A percentile compares a stretch with the other conserved stretches of the same genome.
Conservation (phyloP, 1,284 basidiomycete genomes). For the Mycena sp. region DNA sequence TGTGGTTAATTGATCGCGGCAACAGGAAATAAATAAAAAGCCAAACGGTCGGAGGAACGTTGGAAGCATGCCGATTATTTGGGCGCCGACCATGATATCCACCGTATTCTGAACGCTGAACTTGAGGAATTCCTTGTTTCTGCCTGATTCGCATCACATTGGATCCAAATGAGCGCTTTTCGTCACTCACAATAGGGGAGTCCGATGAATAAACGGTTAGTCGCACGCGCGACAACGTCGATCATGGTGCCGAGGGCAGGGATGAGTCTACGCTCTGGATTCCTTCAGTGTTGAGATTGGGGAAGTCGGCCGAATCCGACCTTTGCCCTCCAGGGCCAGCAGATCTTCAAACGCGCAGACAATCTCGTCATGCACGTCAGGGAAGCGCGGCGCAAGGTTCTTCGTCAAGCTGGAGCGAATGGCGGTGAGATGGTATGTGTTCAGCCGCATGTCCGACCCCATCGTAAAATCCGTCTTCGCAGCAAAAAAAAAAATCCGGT, state of each 20-base stretch:
- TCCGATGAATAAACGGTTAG: too few relatives aligned
- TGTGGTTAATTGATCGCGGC: too few relatives aligned
- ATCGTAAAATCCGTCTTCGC: constrained; percentile 12
- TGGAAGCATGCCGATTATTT: not conserved
- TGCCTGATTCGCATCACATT: not conserved
- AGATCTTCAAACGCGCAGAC: constrained; percentile 12
- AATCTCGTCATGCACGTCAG: constrained; percentile 28
- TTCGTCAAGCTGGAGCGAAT: constrained; percentile 20
- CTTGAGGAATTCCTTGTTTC: not conserved
- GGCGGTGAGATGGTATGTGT: constrained; percentile 16
- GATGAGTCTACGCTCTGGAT: too few relatives aligned
- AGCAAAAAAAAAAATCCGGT: not conserved
- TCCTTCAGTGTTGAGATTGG: too few relatives aligned
- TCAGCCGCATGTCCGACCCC: constrained; percentile 3
- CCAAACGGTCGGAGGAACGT: not conserved
- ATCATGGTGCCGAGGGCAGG: too few relatives aligned
- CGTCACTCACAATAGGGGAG: too few relatives aligned
- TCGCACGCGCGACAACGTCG: too few relatives aligned
- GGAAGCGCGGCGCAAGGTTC: constrained; percentile 15
- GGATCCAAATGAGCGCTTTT: too few relatives aligned
- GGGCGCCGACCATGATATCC: not conserved
- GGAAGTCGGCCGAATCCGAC: too few relatives aligned
- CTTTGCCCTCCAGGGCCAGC: constrained; percentile 16
- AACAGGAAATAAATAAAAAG: not conserved
- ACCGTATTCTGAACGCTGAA: not conserved